Evolutionary conservation across 2,329 filamentous ascomycete genomes (phyloP).

Genomic region (Dactylella cylindrospora): DNA sequence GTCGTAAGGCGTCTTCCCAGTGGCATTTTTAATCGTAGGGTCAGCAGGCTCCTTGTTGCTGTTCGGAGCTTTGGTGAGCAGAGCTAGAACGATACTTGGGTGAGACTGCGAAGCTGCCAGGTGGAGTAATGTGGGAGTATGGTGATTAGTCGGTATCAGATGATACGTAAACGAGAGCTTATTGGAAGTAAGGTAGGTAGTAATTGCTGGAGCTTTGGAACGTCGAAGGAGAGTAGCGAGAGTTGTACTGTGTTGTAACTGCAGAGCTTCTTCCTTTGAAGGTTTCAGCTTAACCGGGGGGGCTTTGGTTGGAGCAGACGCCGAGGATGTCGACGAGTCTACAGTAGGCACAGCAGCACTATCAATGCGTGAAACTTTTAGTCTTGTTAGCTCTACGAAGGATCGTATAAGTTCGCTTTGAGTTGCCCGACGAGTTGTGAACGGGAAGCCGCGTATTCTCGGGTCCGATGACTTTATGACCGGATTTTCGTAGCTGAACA

Average conservation of each 20-base stretch:
- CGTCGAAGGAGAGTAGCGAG: slow-evolving; percentile 83
- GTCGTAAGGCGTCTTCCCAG: slow-evolving; percentile 84
- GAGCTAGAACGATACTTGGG: slow-evolving; percentile 71
- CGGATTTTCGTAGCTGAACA: slow-evolving; percentile 91
- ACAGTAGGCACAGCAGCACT: slow-evolving; percentile 61
- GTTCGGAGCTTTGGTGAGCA: slow-evolving; percentile 68
- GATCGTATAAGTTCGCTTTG: slow-evolving; percentile 92
- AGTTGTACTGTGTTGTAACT: slow-evolving; percentile 80
- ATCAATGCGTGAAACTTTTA: slow-evolving; percentile 79
- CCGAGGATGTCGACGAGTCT: slow-evolving; percentile 50
- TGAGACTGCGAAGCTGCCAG: slow-evolving; percentile 80
- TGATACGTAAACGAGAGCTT: slow-evolving; percentile 76
- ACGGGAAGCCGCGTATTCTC: slow-evolving; percentile 83
- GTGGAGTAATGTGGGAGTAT: slow-evolving; percentile 72
- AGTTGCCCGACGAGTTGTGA: slow-evolving; percentile 86
- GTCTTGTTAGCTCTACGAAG: slow-evolving; percentile 87
- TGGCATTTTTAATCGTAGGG: slow-evolving; percentile 68
- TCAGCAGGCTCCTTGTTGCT: slow-evolving; percentile 59
- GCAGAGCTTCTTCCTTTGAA: slow-evolving; percentile 80
- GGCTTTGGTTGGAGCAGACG: slow-evolving; percentile 50
- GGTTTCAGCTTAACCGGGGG: slow-evolving; percentile 63
- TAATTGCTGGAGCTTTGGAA: slow-evolving; percentile 81
- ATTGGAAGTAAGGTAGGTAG: slow-evolving; percentile 81
- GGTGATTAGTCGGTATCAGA: slow-evolving; percentile 55
- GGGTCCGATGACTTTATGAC: slow-evolving; percentile 76